phyloP scores from a whole-genome alignment of 2,329 filamentous ascomycete genomes.

The Aspergillus phoenicis region DNA sequence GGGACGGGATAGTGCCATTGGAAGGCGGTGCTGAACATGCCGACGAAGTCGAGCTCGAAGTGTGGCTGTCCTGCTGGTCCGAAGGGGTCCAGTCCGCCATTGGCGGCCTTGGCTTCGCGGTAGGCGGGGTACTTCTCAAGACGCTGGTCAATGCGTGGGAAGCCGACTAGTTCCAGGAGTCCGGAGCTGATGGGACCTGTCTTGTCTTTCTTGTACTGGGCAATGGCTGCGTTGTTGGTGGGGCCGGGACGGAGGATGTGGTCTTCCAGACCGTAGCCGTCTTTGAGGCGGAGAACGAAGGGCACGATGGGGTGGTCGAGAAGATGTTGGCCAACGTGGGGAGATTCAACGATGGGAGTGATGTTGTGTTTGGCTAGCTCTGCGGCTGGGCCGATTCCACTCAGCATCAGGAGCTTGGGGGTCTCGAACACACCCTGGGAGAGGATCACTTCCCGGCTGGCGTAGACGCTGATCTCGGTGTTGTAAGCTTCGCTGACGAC shows the following conservation, averaged over 20 bases:
- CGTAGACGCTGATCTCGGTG: slow-evolving; percentile 45
- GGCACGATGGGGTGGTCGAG: slow-evolving; percentile 47
- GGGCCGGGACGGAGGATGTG: slow-evolving; percentile 42
- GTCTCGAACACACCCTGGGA: slow-evolving; percentile 56
- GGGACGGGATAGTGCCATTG: slow-evolving; percentile 53
- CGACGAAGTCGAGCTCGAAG: slow-evolving; percentile 65
- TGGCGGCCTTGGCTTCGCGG: slow-evolving; percentile 43
- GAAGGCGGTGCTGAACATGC: slow-evolving; percentile 58
- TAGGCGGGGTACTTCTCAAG: slow-evolving; percentile 51
- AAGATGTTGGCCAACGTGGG: slow-evolving; percentile 36
- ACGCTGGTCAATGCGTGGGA: slow-evolving; percentile 35
- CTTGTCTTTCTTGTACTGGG: slow-evolving; percentile 43
- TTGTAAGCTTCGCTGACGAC: slow-evolving; percentile 46
- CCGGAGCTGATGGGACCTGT: slow-evolving; percentile 47
- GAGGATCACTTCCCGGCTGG: slow-evolving; percentile 53
- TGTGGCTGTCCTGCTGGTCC: slow-evolving; percentile 60
- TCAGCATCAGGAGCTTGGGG: slow-evolving; percentile 56
- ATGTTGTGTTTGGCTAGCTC: slow-evolving; percentile 42
- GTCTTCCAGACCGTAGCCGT: slow-evolving; percentile 46
- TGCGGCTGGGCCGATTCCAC: slow-evolving; percentile 48
- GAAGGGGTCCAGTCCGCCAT: slow-evolving; percentile 55
- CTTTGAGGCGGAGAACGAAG: slow-evolving; percentile 47
- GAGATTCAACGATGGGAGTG: slow-evolving; percentile 34
- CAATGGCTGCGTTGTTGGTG: slow-evolving; percentile 35
- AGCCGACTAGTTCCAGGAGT: slow-evolving; percentile 57